phyloP scores from a whole-genome alignment of 306 rosid genomes.

The apple (Malus domestica) region DNA sequence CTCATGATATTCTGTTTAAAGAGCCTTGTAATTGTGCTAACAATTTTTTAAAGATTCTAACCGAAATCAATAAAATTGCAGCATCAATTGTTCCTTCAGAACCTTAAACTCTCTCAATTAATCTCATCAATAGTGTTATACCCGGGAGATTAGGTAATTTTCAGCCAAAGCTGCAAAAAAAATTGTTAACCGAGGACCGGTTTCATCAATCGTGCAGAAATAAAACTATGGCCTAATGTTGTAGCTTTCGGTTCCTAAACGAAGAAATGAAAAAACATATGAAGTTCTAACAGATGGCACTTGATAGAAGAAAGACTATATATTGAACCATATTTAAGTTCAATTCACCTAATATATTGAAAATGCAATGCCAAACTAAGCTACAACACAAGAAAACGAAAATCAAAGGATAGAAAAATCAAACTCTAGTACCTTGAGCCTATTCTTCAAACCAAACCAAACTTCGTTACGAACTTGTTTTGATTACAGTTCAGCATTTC shows the following conservation, averaged over 20 bases:
- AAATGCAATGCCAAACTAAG: constrained; percentile 6
- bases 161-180: not conserved
- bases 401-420: not conserved
- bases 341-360: not conserved
- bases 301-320: not conserved
- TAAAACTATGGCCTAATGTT: not conserved
- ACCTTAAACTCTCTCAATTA: not conserved
- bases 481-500: constrained; percentile 82
- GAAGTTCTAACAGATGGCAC: not conserved
- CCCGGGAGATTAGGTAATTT: not conserved
- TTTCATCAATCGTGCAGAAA: no score
- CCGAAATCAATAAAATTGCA: not conserved
- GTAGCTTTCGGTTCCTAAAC: not conserved
- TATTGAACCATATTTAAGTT: not conserved
- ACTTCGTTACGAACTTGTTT: constrained; percentile 66
- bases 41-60: not conserved
- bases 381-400: constrained; percentile 10
- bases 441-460: constrained; percentile 52
- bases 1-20: not conserved
- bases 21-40: not conserved
- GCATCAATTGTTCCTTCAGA: not conserved
- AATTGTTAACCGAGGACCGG: not conserved
- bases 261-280: not conserved
- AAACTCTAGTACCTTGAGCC: constrained; percentile 30
- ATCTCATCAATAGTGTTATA: not conserved